Percentiles rank a stretch among this genome's conserved stretches.
These are phyloP conservation scores for Tolypocladium tropicale DNA, from an alignment of 2,329 filamentous ascomycete species.

Conservation along the genomic window DNA sequence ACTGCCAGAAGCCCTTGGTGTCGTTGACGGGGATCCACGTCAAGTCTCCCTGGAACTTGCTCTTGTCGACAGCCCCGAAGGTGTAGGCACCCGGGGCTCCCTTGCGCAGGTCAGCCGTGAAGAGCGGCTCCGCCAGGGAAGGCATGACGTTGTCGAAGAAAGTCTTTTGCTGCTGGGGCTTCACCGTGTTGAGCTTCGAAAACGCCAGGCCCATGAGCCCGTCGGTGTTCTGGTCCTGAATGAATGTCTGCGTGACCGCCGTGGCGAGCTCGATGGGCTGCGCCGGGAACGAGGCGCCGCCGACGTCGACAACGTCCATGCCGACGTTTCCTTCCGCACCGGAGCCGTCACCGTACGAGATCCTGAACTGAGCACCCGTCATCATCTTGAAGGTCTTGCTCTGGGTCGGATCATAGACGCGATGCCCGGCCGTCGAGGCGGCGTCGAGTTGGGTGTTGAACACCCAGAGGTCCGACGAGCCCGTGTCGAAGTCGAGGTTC, in stretches of 20 bases:
- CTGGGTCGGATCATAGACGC: slow-evolving; percentile 24
- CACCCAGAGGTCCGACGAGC: slow-evolving; percentile 66
- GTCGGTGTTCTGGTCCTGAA: slow-evolving; percentile 48
- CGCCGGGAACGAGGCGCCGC: slow-evolving; percentile 47
- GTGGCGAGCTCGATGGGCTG: slow-evolving; percentile 62
- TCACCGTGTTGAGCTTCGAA: slow-evolving; percentile 52
- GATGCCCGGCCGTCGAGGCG: slow-evolving; percentile 35
- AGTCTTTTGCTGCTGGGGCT: slow-evolving; percentile 54
- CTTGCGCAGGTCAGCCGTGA: slow-evolving; percentile 56
- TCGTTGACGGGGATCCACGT: slow-evolving; percentile 51
- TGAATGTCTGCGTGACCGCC: slow-evolving; percentile 45
- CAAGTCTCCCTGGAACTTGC: slow-evolving; percentile 52
- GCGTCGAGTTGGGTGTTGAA: slow-evolving; percentile 51
- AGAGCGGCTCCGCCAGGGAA: slow-evolving; percentile 53
- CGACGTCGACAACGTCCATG: slow-evolving; percentile 57
- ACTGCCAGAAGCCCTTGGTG: slow-evolving; percentile 54
- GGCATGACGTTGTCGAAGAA: slow-evolving; percentile 62
- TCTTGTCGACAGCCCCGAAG: slow-evolving; percentile 55
- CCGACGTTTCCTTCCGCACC: slow-evolving; percentile 54
- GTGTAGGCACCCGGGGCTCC: slow-evolving; percentile 54
- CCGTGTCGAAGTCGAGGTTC: slow-evolving; percentile 66
- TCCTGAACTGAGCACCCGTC: slow-evolving; percentile 43
- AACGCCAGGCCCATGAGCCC: slow-evolving; percentile 64
- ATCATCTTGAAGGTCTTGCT: slow-evolving; percentile 23
- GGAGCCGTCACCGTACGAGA: slow-evolving; percentile 61